These are phyloP conservation scores for Phytophthora pseudosyringae DNA, from an alignment of 352 stramenopile species.

Conservation along the genomic window DNA sequence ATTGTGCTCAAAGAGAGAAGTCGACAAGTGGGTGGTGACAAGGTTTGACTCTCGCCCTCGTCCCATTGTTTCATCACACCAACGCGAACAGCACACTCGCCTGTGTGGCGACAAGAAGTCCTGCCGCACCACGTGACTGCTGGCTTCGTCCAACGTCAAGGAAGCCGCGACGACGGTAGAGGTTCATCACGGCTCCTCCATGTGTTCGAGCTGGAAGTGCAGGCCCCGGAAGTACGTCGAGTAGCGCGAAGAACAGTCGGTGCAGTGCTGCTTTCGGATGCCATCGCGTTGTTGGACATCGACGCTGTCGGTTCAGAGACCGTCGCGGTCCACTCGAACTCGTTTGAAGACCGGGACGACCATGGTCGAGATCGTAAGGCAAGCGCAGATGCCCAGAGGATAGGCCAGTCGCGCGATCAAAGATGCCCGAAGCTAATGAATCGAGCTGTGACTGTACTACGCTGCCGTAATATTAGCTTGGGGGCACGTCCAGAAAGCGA, in stretches of 20 bases:
- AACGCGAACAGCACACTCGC: background rate
- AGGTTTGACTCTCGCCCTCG: background rate
- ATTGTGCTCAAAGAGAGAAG: conserved; percentile 19
- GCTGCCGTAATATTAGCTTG: too few relatives aligned
- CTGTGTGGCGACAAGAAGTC: conserved; percentile 20
- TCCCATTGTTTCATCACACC: background rate
- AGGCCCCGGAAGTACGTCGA: conserved; percentile 34
- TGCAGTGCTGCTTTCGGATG: too few relatives aligned
- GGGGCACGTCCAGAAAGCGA: background rate
- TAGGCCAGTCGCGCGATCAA: background rate
- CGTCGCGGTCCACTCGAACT: too few relatives aligned
- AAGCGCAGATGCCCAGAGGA: background rate
- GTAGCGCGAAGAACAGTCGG: too few relatives aligned
- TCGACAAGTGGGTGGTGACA: background rate
- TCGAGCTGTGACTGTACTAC: too few relatives aligned
- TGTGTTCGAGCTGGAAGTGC: conserved; percentile 32
- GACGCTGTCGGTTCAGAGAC: too few relatives aligned
- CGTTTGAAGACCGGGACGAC: too few relatives aligned
- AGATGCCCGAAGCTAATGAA: background rate
- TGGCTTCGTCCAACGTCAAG: conserved; percentile 12
- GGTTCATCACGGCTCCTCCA: conserved; percentile 10
- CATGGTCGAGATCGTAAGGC: too few relatives aligned
- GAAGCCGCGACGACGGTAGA: conserved; percentile 1
- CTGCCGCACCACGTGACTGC: background rate
- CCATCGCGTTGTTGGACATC: too few relatives aligned